Evolutionary conservation across 768 basidiomycete species (phyloP).

Genomic region (Multifurca ochricompacta): DNA sequence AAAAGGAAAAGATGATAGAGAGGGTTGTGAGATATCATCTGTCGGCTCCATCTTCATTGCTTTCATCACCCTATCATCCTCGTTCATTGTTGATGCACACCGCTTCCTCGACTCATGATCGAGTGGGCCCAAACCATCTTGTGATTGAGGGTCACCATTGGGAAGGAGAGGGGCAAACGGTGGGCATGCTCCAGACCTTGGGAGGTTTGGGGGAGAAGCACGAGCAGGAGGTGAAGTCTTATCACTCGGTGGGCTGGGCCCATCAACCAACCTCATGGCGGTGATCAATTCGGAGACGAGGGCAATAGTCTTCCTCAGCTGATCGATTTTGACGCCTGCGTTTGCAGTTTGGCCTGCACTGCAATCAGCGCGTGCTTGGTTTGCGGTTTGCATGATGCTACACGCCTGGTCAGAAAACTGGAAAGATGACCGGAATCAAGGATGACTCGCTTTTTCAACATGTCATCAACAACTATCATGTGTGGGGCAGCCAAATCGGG

Average conservation of each 20-base stretch:
- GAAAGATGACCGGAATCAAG: slow-evolving; percentile 14
- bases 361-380: slow-evolving; percentile 47
- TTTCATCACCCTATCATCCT: slow-evolving; percentile 37
- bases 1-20: slow-evolving; percentile 21
- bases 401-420: slow-evolving; percentile 18
- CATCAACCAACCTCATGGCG: slow-evolving; percentile 33
- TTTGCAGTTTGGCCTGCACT: slow-evolving; percentile 38
- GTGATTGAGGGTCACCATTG: slow-evolving; percentile 24
- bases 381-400: slow-evolving; percentile 56
- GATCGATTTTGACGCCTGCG: slow-evolving; percentile 44
- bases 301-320: slow-evolving; percentile 46
- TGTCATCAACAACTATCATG: slow-evolving; percentile 41
- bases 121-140: slow-evolving; percentile 26
- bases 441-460: slow-evolving; percentile 46
- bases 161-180: slow-evolving; percentile 21
- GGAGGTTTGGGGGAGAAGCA: slow-evolving; percentile 19
- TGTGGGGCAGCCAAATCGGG: slow-evolving; percentile 37
- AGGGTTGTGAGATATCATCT: slow-evolving; percentile 32
- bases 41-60: slow-evolving; percentile 43
- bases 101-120: slow-evolving; percentile 42
- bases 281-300: slow-evolving; percentile 50
- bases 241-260: slow-evolving; percentile 26
- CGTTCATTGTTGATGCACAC: slow-evolving; percentile 40
- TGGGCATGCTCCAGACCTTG: slow-evolving; percentile 5
- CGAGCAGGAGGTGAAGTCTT: slow-evolving; percentile 19